A percentile compares a stretch with the other conserved stretches of the same genome.
Conservation (phyloP, 805 yeast genomes). For the Limtongozyma cylindracea region DNA sequence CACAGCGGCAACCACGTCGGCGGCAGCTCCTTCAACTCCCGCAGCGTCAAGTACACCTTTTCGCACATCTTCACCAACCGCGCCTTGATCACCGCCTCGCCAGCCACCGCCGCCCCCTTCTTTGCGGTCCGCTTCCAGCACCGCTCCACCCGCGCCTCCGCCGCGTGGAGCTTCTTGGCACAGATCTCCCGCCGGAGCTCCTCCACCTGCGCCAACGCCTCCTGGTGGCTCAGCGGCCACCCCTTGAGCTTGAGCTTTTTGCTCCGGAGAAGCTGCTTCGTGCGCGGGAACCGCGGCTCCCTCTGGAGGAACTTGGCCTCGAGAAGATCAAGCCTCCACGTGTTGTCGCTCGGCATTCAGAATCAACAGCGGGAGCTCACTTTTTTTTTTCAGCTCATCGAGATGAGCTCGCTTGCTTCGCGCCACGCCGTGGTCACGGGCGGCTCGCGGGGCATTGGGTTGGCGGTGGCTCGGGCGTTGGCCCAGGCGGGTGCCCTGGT, state of each 20-base stretch:
- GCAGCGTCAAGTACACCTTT: conserved; percentile 2
- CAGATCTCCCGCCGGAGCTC: conserved; percentile 18
- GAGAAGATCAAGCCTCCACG: conserved; percentile 21
- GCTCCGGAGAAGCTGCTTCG: conserved; percentile 19
- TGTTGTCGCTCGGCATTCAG: no score
- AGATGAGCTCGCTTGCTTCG: no score
- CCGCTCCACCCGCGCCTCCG: conserved; percentile 14
- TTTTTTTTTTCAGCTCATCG: no score
- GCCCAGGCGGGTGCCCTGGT: conserved; percentile 25
- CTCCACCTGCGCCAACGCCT: conserved; percentile 18
- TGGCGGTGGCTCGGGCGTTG: conserved; percentile 21
- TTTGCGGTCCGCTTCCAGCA: conserved; percentile 4
- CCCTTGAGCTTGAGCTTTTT: conserved; percentile 15
- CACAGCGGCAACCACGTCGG: conserved; percentile 1
- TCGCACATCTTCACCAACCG: conserved; percentile 7
- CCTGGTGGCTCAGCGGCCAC: conserved; percentile 13
- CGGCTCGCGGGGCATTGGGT: conserved; percentile 46
- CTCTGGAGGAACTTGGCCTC: conserved; percentile 19
- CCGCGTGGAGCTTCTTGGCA: conserved; percentile 21
- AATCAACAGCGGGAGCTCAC: no score
- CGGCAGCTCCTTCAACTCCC: conserved; percentile 3
- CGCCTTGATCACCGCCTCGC: no score
- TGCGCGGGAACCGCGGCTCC: conserved; percentile 20
- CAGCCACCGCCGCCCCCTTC: no score
- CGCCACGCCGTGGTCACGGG: conserved; percentile 46